Conservation (phyloP, 768 basidiomycete species). For the Trametes cubensis region DNA sequence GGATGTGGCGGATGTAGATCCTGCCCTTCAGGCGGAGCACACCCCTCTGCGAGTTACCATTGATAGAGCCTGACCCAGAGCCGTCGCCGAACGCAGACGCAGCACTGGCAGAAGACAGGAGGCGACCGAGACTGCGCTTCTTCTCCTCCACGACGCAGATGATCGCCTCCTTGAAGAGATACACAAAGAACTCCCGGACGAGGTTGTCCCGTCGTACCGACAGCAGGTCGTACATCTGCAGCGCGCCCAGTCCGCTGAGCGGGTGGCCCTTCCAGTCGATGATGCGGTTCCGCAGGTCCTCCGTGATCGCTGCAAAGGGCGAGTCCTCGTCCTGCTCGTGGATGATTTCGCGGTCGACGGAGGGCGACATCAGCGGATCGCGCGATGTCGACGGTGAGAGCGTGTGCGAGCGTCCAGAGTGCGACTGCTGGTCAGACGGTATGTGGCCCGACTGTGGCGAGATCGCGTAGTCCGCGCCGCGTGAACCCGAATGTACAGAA, state of each 20-base stretch:
- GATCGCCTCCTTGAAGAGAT: constrained; percentile 96
- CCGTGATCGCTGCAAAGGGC: constrained; percentile 81
- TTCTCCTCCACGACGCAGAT: constrained; percentile 98
- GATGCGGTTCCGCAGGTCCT: constrained; percentile 87
- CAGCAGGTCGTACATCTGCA: constrained; percentile 92
- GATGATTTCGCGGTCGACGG: constrained; percentile 22
- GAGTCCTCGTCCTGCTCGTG: constrained; percentile 57
- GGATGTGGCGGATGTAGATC: constrained; percentile 95
- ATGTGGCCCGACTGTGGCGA: constrained; percentile 16
- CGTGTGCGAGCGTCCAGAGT: constrained; percentile 20
- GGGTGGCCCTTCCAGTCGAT: constrained; percentile 97
- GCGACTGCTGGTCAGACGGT: constrained; percentile 20
- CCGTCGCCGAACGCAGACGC: constrained; percentile 54
- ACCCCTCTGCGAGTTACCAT: constrained; percentile 33
- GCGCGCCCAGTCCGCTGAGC: constrained; percentile 81
- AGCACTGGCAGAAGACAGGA: constrained; percentile 61
- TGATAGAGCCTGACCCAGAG: constrained; percentile 44
- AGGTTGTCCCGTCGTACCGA: constrained; percentile 87
- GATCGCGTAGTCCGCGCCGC: constrained; percentile 16
- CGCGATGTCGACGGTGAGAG: constrained; percentile 25
- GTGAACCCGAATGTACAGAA: constrained; percentile 24
- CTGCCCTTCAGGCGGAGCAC: constrained; percentile 91
- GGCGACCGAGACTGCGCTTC: constrained; percentile 76
- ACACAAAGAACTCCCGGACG: constrained; percentile 93
- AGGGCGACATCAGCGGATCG: constrained; percentile 17